A percentile compares a stretch with the other conserved stretches of the same genome.
Evolutionary conservation across 208 protist genomes (phyloP).

Genomic region (Leishmania mexicana): DNA sequence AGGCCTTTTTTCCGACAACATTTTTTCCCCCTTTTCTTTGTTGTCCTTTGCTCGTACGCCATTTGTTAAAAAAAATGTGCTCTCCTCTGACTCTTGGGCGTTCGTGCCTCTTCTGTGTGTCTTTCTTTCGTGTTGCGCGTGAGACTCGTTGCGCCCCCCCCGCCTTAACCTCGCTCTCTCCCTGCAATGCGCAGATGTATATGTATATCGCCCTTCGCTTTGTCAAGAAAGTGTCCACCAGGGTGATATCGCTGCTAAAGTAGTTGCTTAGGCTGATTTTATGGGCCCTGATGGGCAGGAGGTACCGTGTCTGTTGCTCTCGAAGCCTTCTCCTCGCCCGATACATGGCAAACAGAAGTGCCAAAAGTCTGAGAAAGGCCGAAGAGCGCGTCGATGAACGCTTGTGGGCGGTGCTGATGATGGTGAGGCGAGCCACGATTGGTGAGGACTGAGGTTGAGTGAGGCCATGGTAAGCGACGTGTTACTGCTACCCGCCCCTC

Average conservation of each 20-base stretch:
- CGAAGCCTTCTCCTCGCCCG: background rate
- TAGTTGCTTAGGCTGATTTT: background rate
- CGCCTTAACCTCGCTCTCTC: background rate
- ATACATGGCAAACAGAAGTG: background rate
- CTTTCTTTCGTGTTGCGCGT: constrained; percentile 10
- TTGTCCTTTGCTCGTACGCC: background rate
- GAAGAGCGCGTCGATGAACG: background rate
- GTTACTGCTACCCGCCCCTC: background rate
- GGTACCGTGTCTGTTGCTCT: background rate
- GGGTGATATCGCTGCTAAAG: background rate
- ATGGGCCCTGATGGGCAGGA: background rate
- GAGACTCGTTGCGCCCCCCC: background rate
- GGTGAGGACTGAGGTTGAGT: background rate
- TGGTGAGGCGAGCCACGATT: background rate
- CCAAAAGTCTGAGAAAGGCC: background rate
- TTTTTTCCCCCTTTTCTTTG: background rate
- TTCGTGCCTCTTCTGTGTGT: background rate
- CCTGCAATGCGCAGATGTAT: background rate
- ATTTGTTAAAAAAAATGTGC: too few relatives aligned
- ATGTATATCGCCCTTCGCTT: too few relatives aligned
- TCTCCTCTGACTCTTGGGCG: too few relatives aligned
- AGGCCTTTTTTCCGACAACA: too few relatives aligned
- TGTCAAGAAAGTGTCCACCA: background rate
- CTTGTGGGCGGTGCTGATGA: background rate
- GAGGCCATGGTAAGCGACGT: background rate